Conservation (phyloP, 192 early-diverging fungal species). For the Cetraspora pellucida region DNA sequence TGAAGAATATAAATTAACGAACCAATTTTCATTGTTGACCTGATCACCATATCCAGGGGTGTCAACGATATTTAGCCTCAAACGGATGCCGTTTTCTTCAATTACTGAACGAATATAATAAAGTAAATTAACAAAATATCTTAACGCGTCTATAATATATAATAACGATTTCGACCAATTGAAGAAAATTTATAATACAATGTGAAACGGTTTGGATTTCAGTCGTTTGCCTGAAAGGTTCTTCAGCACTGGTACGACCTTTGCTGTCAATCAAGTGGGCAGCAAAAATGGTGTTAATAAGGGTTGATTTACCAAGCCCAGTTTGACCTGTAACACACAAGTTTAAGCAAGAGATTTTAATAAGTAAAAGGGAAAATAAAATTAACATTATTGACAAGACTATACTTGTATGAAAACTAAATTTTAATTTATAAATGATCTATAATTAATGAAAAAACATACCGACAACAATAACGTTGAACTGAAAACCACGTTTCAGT, state of each 20-base stretch:
- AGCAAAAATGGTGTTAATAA: conserved; percentile 98
- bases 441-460: conserved; percentile 37
- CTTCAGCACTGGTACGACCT: conserved; percentile 78
- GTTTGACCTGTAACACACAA: conserved; percentile 73
- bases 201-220: conserved; percentile 92
- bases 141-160: background rate
- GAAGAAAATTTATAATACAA: conserved; percentile 52
- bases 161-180: background rate
- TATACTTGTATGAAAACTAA: too few relatives aligned
- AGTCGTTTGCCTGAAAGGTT: conserved; percentile 87
- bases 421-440: too few relatives aligned
- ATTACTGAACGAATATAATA: conserved; percentile 60
- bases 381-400: too few relatives aligned
- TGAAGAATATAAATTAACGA: conserved; percentile 26
- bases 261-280: conserved; percentile 94
- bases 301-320: conserved; percentile 96
- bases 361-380: background rate
- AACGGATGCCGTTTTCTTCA: conserved; percentile 92
- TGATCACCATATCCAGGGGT: conserved; percentile 99
- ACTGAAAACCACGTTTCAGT: conserved; percentile 94
- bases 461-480: conserved; percentile 98
- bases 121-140: conserved; percentile 6
- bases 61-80: conserved; percentile 95
- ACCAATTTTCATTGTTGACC: conserved; percentile 99
- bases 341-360: background rate